Evolutionary conservation across 805 yeast genomes (phyloP).

Genomic region (Ogataea angusta): DNA sequence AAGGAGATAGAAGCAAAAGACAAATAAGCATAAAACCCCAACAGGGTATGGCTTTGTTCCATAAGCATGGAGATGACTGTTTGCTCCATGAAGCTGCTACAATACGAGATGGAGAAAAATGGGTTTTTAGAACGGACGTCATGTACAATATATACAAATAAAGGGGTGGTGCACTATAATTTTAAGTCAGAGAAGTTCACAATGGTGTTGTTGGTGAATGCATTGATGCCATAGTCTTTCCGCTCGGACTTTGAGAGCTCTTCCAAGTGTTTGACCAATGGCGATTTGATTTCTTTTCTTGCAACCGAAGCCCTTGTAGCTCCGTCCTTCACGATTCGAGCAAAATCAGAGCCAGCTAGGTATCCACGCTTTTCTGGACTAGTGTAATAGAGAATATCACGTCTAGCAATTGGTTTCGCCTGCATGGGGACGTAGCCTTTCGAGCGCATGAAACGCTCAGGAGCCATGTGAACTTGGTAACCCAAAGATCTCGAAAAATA

Average conservation of each 20-base stretch:
- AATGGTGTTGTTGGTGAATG: conserved; percentile 24
- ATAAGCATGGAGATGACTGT: conserved; percentile 66
- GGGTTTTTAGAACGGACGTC: conserved; percentile 63
- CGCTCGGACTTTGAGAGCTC: conserved; percentile 2
- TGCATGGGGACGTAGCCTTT: conserved; percentile 79
- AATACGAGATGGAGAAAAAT: conserved; percentile 51
- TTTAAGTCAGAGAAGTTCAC: conserved; percentile 26
- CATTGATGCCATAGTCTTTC: conserved; percentile 16
- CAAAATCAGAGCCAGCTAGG: conserved; percentile 39
- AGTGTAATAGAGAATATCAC: conserved; percentile 77
- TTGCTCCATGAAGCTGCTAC: conserved; percentile 54
- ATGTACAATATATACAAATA: conserved; percentile 28
- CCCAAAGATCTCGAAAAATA: conserved; percentile 63
- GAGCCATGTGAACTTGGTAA: conserved; percentile 71
- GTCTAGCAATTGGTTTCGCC: conserved; percentile 81
- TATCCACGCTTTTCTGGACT: conserved; percentile 74
- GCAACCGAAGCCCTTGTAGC: conserved; percentile 9
- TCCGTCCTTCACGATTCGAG: conserved; percentile 31
- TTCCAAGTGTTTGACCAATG: conserved; percentile 24
- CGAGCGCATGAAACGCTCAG: conserved; percentile 62
- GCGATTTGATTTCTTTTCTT: conserved; percentile 18
- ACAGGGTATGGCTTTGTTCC: conserved; percentile 56
- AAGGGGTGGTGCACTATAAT: conserved; percentile 4
- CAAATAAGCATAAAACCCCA: conserved; percentile 39
- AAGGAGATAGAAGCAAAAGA: conserved; percentile 24